Conservation (phyloP, 495 filamentous ascomycete species). For the Aspergillus cavernicola region DNA sequence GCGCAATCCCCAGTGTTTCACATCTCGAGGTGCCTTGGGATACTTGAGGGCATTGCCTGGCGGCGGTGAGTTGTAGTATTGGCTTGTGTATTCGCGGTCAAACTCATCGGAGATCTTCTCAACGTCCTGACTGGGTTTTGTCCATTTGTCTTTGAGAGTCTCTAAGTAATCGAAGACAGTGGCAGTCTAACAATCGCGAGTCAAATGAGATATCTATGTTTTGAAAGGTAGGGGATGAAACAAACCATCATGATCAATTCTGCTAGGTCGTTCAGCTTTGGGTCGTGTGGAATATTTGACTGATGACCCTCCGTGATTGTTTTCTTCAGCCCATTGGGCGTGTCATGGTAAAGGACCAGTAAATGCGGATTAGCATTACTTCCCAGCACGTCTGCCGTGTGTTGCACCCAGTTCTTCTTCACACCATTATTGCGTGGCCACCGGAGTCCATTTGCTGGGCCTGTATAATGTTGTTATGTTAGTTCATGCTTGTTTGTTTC, state of each 20-base stretch:
- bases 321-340: slow-evolving; percentile 12
- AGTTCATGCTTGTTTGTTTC: neutral
- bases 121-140: slow-evolving; percentile 7
- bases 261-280: neutral
- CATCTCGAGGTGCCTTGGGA: neutral
- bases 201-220: neutral
- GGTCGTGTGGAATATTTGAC: neutral
- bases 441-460: neutral
- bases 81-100: slow-evolving; percentile 1
- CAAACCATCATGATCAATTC: slow-evolving; percentile 11
- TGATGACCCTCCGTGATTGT: slow-evolving; percentile 10
- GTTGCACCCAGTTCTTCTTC: slow-evolving; percentile 14
- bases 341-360: slow-evolving; percentile 10
- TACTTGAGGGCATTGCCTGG: slow-evolving; percentile 4
- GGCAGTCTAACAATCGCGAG: neutral
- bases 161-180: slow-evolving; percentile 11
- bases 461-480: neutral
- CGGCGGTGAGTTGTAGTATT: neutral
- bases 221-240: neutral
- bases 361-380: neutral
- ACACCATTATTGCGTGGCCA: neutral
- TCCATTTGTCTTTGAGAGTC: slow-evolving; percentile 6
- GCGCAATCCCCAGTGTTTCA: slow-evolving; percentile 12
- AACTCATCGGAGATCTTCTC: slow-evolving; percentile 11
- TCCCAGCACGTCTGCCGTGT: slow-evolving; percentile 8